Evolutionary conservation across 306 rosid species (phyloP), one percentile per base, ranked within the genome.

Genomic region (Canavalia ensiformis): DNA sequence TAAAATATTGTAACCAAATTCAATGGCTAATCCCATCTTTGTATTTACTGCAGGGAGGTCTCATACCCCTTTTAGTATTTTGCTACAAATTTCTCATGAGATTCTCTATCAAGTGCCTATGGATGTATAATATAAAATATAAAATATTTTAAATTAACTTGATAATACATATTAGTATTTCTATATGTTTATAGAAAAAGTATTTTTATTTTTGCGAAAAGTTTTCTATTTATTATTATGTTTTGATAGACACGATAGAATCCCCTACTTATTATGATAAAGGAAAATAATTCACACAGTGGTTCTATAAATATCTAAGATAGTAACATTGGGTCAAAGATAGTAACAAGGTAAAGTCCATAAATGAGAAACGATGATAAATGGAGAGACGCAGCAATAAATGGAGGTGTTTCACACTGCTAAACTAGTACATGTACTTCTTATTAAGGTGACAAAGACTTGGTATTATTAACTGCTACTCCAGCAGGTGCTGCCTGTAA

Each of bases 301-400:
- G 25, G 25, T 18, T 18, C 25, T 18, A 18, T 18, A 18, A 18
- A 18, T 18, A 18, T 18, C 25, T 18, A 18, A 18, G 25, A 18
- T 18, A 18, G 25, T 18, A 18, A 18, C 25, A 18, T 18, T 18
- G 25, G 25, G 25, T 18, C 25, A 18, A 37, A 37, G 41, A 37
- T 37, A 37, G 41, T 18, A 37, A 37, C 41, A 37, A 2, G 41
- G 41, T 37, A 37, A 18, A 18, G 25, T 18, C 25, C 25, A 18
- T 18, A 18, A 18, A 18, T 18, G 42, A 39, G 3, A 55, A 1
- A 55, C 6, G 33, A 33, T 55, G 60, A 7, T 55, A 56, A 49
- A 10, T 49, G 46, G 66, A 57, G 46, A 72, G 67, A 37, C 6
- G 37, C 54, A 35, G 5, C 46, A 68, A 64, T 78, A 68, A 44